A percentile compares a stretch with the other conserved stretches of the same genome.
Conservation (phyloP, 306 rosid species). For the Amphicarpaea edgeworthii region DNA sequence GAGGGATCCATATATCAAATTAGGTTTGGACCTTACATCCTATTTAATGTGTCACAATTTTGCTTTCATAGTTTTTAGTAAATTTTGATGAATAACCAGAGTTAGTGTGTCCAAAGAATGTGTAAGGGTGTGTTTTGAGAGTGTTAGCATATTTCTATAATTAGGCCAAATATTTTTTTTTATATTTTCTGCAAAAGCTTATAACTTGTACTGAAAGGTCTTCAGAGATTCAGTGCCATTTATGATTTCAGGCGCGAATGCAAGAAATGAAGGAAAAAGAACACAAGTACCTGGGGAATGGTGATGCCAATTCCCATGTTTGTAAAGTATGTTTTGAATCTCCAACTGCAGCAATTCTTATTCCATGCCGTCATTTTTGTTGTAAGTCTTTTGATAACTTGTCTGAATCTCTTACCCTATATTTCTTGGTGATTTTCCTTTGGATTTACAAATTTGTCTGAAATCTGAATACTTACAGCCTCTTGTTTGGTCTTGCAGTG, state of each 20-base stretch:
- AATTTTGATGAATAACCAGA: too few relatives aligned
- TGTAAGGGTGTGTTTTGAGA: too few relatives aligned
- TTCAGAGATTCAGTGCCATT: constrained; percentile 4
- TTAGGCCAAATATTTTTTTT: constrained; percentile 12
- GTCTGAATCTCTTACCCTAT: not conserved
- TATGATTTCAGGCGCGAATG: constrained; percentile 86
- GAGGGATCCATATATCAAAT: too few relatives aligned
- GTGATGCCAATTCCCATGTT: constrained; percentile 87
- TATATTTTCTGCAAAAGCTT: constrained; percentile 19
- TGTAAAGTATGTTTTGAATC: constrained; percentile 98
- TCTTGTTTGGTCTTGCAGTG: constrained; percentile 53
- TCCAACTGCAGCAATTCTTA: constrained; percentile 95
- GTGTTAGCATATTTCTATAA: too few relatives aligned
- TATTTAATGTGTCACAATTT: too few relatives aligned
- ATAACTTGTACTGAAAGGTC: constrained; percentile 3
- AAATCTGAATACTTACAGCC: constrained; percentile 16
- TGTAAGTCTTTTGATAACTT: constrained; percentile 60
- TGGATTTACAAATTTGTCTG: constrained; percentile 1
- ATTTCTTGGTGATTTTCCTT: constrained; percentile 16
- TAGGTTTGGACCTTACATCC: too few relatives aligned
- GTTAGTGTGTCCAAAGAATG: too few relatives aligned
- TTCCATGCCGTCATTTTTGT: constrained; percentile 98
- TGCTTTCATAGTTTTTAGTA: too few relatives aligned
- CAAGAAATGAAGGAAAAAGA: constrained; percentile 98
- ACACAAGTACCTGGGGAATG: constrained; percentile 74